Percentiles rank a stretch among this genome's conserved stretches.
Evolutionary conservation across 306 rosid genomes (phyloP).

Genomic region (Vigna hirtella): DNA sequence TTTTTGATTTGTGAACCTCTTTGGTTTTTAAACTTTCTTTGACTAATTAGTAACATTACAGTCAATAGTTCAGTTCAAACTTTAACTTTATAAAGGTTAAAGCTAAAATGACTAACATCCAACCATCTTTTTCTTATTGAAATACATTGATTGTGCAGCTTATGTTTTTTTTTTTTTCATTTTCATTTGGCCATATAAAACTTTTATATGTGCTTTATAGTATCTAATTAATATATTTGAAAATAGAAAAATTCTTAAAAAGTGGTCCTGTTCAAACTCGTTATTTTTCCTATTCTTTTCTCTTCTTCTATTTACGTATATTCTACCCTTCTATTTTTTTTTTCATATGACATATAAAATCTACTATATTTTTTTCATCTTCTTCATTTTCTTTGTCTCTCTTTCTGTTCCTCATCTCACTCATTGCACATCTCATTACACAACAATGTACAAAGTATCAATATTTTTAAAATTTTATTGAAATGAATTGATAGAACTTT

Average conservation of each 20-base stretch:
- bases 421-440: not conserved
- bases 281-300: not conserved
- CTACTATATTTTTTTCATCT: not conserved
- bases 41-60: not conserved
- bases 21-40: not conserved
- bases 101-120: not conserved
- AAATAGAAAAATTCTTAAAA: not conserved
- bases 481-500: not conserved
- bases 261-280: not conserved
- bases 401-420: not conserved
- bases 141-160: not conserved
- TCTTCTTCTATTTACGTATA: not conserved
- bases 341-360: not conserved
- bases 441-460: not conserved
- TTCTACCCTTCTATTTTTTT: not conserved
- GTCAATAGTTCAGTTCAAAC: conserved; percentile 8
- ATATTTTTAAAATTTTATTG: not conserved
- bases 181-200: not conserved
- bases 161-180: not conserved
- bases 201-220: not conserved
- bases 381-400: not conserved
- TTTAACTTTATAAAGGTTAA: not conserved
- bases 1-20: not conserved
- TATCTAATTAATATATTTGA: not conserved
- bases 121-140: not conserved